Conservation (phyloP, 2,329 filamentous ascomycete species). For the Paecilomyces fulvus region DNA sequence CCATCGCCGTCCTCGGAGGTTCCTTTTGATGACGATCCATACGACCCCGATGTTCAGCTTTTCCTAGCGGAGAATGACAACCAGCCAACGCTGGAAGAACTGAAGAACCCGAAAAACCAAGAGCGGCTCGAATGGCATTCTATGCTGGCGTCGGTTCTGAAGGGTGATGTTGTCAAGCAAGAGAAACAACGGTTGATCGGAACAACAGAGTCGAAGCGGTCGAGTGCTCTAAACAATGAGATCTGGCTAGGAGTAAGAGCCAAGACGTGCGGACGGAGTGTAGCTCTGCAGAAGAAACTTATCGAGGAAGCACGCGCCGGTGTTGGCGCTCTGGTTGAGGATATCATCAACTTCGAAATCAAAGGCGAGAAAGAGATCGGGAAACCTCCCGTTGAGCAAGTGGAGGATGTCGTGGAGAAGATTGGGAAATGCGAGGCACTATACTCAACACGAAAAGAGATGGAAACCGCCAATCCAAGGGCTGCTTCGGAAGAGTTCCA, state of each 20-base stretch:
- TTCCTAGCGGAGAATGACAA: constrained; percentile 87
- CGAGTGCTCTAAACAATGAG: constrained; percentile 58
- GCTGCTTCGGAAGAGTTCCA: constrained; percentile 69
- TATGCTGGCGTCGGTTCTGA: constrained; percentile 92
- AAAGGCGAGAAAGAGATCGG: constrained; percentile 88
- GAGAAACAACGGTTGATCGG: constrained; percentile 95
- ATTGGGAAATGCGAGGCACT: constrained; percentile 82
- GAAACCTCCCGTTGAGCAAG: constrained; percentile 78
- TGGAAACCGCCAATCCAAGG: constrained; percentile 66
- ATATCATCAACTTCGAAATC: constrained; percentile 87
- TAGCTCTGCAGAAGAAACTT: constrained; percentile 77
- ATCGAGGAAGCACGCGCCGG: constrained; percentile 73
- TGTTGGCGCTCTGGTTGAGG: constrained; percentile 69
- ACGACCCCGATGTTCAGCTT: constrained; percentile 85
- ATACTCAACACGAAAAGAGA: constrained; percentile 70
- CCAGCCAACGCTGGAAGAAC: constrained; percentile 79
- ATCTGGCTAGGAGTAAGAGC: constrained; percentile 86
- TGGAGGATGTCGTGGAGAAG: constrained; percentile 79
- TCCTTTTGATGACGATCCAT: constrained; percentile 71
- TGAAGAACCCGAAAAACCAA: constrained; percentile 77
- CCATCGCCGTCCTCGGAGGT: constrained; percentile 81
- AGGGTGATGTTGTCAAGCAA: constrained; percentile 92
- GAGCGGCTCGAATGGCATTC: constrained; percentile 96
- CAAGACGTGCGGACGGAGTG: constrained; percentile 71
- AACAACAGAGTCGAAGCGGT: constrained; percentile 63